Evolutionary conservation across 1,139 yeast genomes (phyloP).

Genomic region (Keqinozyma sinolaborantium): DNA sequence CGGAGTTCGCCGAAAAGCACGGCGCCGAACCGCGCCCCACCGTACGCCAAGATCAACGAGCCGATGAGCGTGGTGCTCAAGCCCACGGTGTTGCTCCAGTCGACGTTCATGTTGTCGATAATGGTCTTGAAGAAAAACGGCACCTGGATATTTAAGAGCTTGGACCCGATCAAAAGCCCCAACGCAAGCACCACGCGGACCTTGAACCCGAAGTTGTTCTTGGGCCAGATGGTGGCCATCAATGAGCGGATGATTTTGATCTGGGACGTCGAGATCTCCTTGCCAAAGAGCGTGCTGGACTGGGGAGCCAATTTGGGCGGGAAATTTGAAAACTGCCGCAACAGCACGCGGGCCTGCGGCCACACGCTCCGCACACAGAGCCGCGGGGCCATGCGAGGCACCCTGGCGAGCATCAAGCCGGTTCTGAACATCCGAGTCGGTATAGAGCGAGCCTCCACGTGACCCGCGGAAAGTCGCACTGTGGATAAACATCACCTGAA

Average conservation of each 20-base stretch:
- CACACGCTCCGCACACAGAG: too few species aligned
- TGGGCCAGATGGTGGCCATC: slow-evolving; percentile 87
- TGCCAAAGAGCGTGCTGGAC: slow-evolving; percentile 18
- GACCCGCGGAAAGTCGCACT: background rate
- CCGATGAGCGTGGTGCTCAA: slow-evolving; percentile 62
- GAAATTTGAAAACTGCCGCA: background rate
- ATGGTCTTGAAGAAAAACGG: slow-evolving; percentile 91
- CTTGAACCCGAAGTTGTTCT: slow-evolving; percentile 64
- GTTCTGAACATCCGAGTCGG: background rate
- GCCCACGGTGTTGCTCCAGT: slow-evolving; percentile 69
- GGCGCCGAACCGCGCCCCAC: slow-evolving; percentile 92
- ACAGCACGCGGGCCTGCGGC: too few species aligned
- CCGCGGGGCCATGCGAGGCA: slow-evolving; percentile 5
- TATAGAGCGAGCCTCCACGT: background rate
- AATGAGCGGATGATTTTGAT: slow-evolving; percentile 59
- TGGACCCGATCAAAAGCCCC: slow-evolving; percentile 69
- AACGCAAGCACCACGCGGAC: slow-evolving; percentile 75
- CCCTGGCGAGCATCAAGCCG: slow-evolving; percentile 4
- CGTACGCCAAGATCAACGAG: slow-evolving; percentile 80
- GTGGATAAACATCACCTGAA: slow-evolving; percentile 7
- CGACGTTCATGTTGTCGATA: slow-evolving; percentile 89
- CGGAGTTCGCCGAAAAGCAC: slow-evolving; percentile 90
- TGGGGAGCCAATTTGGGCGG: background rate
- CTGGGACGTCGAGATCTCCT: slow-evolving; percentile 44
- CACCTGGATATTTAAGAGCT: slow-evolving; percentile 86